Conservation (phyloP, 805 yeast species). For the Wickerhamomyces silvicola region DNA sequence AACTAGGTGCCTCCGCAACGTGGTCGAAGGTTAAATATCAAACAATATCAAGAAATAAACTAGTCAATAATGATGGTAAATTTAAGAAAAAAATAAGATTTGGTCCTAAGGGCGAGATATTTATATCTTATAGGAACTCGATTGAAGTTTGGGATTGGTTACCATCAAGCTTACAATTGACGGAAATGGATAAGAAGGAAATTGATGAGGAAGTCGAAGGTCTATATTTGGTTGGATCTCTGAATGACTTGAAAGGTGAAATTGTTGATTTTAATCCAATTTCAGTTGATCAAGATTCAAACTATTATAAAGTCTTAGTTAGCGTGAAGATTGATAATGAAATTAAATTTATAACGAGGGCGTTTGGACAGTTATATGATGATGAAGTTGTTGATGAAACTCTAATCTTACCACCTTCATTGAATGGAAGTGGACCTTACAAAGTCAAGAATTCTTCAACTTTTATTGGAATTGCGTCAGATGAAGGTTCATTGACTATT, state of each 20-base stretch:
- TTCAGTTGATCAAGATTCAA: constrained; percentile 14
- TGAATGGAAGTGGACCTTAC: constrained; percentile 20
- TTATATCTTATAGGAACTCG: constrained; percentile 21
- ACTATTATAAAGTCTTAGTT: constrained; percentile 18
- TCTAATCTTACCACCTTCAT: constrained; percentile 23
- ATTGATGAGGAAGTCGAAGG: constrained; percentile 10
- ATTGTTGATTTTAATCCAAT: constrained; percentile 22
- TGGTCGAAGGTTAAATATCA: constrained; percentile 23
- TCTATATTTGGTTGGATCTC: constrained; percentile 24
- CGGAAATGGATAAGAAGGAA: constrained; percentile 4
- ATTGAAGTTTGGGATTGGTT: constrained; percentile 38
- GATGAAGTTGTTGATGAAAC: constrained; percentile 7
- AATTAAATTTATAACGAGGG: constrained; percentile 5
- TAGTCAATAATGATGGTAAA: constrained; percentile 3
- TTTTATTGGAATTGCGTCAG: constrained; percentile 22
- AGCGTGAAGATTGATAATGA: constrained; percentile 7
- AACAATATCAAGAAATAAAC: constrained; percentile 3
- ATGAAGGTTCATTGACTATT: constrained; percentile 23
- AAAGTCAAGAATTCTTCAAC: constrained; percentile 12
- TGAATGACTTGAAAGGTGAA: constrained; percentile 10
- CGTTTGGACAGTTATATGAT: constrained; percentile 18
- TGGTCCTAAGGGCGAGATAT: constrained; percentile 33
- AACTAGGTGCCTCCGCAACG: constrained; percentile 20
- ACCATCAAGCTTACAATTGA: constrained; percentile 18
- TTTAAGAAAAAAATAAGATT: constrained; percentile 20